Conservation (phyloP, 257 asterid genomes). For the Cruciata laevipes region DNA sequence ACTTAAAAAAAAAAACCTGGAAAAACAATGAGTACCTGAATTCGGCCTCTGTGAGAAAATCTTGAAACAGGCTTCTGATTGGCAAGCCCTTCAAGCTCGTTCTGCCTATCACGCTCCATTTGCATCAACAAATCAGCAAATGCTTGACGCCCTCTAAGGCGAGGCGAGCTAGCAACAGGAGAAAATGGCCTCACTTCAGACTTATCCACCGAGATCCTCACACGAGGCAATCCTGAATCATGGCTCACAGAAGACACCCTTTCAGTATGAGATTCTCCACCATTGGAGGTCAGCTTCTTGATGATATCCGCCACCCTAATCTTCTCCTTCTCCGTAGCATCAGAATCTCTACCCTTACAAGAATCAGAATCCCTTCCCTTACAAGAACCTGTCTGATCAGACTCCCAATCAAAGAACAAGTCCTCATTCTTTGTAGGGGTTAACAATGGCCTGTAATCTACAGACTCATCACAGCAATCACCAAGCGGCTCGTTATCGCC, state of each 20-base stretch:
- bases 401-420: conserved; percentile 48
- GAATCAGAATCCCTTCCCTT: conserved; percentile 48
- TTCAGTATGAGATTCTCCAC: conserved; percentile 21
- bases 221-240: conserved; percentile 32
- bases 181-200: conserved; percentile 28
- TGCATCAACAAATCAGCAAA: conserved; percentile 46
- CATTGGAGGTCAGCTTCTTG: conserved; percentile 36
- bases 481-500: conserved; percentile 10
- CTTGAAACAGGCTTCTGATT: conserved; percentile 49
- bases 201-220: conserved; percentile 36
- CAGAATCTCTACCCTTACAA: conserved; percentile 40
- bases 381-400: conserved; percentile 34
- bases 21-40: conserved; percentile 48
- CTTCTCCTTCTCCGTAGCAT: conserved; percentile 61
- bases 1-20: background rate
- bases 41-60: conserved; percentile 73
- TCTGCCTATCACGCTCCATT: conserved; percentile 51
- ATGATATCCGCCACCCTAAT: conserved; percentile 64
- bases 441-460: conserved; percentile 15
- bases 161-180: conserved; percentile 36
- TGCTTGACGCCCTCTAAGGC: conserved; percentile 79
- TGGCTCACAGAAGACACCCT: conserved; percentile 11
- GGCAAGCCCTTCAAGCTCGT: conserved; percentile 49
- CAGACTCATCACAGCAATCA: conserved; percentile 18
- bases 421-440: conserved; percentile 30